Percentiles rank a stretch among this genome's conserved stretches.
These are phyloP conservation scores for Dioscorea cayenensis DNA, from an alignment of 116 monocot species.

Conservation along the genomic window DNA sequence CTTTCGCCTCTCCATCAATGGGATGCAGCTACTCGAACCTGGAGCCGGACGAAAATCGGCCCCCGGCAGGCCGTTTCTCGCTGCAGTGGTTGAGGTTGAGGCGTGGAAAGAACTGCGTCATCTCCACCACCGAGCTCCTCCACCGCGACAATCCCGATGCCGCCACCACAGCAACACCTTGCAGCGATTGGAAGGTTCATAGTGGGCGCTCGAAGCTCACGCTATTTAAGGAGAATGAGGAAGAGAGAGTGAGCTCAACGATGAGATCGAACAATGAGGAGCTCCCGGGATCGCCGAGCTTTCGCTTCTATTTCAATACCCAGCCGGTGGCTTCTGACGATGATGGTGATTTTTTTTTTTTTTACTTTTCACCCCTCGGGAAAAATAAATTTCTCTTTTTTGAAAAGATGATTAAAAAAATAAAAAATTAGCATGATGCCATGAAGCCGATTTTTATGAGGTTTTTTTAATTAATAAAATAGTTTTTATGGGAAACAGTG, in stretches of 20 bases:
- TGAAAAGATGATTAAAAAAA: no score
- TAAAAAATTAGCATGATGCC: no score
- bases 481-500: no score
- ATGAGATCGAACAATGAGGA: not conserved
- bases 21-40: conserved; percentile 7
- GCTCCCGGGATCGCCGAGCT: conserved; percentile 15
- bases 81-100: not conserved
- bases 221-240: not conserved
- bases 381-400: no score
- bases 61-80: not conserved
- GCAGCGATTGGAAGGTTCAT: not conserved
- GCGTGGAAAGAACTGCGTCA: not conserved
- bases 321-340: not conserved
- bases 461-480: no score
- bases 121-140: conserved; percentile 6
- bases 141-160: not conserved
- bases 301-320: conserved; percentile 7
- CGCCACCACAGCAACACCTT: no score
- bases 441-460: no score
- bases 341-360: not conserved
- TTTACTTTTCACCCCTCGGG: not conserved
- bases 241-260: not conserved
- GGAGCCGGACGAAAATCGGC: not conserved
- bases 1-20: conserved; percentile 2
- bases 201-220: not conserved